A percentile compares a stretch with the other conserved stretches of the same genome.
Conservation (phyloP, 2,329 filamentous ascomycete species). For the Paracorniculantispora psalliotae region DNA sequence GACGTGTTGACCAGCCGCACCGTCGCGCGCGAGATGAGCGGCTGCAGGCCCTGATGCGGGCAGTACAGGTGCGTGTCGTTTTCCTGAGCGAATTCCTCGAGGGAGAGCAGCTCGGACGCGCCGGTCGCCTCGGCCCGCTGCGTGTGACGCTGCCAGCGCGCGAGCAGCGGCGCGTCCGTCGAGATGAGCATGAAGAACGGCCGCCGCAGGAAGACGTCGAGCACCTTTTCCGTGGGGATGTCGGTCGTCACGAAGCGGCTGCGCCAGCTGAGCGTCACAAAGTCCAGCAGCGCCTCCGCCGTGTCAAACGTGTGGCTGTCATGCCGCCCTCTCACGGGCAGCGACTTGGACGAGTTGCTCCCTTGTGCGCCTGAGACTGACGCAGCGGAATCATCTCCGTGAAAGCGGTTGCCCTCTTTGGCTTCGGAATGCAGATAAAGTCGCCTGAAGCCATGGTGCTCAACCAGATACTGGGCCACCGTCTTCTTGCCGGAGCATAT, state of each 20-base stretch:
- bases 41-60: conserved; percentile 58
- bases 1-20: conserved; percentile 85
- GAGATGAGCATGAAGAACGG: conserved; percentile 93
- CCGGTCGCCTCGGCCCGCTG: conserved; percentile 21
- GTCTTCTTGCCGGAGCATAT: conserved; percentile 92
- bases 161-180: conserved; percentile 80
- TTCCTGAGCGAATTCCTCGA: conserved; percentile 52
- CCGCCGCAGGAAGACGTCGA: conserved; percentile 71
- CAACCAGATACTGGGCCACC: conserved; percentile 80
- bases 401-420: not conserved
- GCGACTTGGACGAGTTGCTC: conserved; percentile 10
- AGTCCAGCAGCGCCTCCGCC: conserved; percentile 68
- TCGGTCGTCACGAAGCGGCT: conserved; percentile 82
- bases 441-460: conserved; percentile 75
- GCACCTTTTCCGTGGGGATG: conserved; percentile 64
- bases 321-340: conserved; percentile 8
- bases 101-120: conserved; percentile 27
- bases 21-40: conserved; percentile 75
- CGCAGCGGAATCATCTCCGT: not conserved
- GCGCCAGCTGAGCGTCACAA: conserved; percentile 80
- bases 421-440: conserved; percentile 50
- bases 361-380: conserved; percentile 15
- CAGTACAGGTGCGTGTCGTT: conserved; percentile 75
- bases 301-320: conserved; percentile 48
- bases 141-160: conserved; percentile 77